Percentiles rank a stretch among this genome's conserved stretches.
phyloP scores from a whole-genome alignment of 768 basidiomycete genomes.

The Lactarius quietus region DNA sequence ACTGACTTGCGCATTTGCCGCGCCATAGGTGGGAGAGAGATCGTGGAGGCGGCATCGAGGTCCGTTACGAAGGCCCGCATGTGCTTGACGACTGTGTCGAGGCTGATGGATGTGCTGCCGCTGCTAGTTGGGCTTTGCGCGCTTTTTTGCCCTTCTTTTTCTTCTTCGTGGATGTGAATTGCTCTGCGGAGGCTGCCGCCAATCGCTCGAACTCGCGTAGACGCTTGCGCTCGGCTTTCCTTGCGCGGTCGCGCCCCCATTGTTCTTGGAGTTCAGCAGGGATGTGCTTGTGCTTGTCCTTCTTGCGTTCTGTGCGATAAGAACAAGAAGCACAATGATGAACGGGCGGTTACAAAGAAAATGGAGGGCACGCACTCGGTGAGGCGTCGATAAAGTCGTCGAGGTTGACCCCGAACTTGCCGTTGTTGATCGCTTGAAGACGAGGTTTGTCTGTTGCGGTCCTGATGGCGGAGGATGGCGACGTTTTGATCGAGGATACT shows the following conservation, averaged over 20 bases:
- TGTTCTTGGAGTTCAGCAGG: conserved; percentile 57
- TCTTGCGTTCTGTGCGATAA: conserved; percentile 41
- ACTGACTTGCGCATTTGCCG: conserved; percentile 67
- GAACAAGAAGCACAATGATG: conserved; percentile 1
- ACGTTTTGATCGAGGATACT: conserved; percentile 51
- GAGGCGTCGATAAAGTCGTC: conserved; percentile 35
- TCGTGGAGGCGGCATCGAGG: conserved; percentile 44
- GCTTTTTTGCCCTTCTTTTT: conserved; percentile 68
- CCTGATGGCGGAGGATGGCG: conserved; percentile 41
- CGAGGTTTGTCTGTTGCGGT: conserved; percentile 47
- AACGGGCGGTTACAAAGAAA: not conserved
- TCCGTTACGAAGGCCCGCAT: conserved; percentile 63
- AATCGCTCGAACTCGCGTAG: conserved; percentile 56
- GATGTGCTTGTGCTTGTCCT: conserved; percentile 40
- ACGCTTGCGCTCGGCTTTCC: conserved; percentile 75
- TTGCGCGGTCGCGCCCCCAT: conserved; percentile 79
- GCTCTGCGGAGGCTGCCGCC: conserved; percentile 57
- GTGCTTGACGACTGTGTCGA: conserved; percentile 54
- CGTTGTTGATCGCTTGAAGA: conserved; percentile 62
- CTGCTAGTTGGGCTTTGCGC: conserved; percentile 61
- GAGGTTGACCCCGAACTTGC: conserved; percentile 39
- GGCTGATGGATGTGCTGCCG: conserved; percentile 44
- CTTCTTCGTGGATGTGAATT: conserved; percentile 49
- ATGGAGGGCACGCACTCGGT: conserved; percentile 45
- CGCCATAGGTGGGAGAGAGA: conserved; percentile 76